Conservation (phyloP, 2,329 filamentous ascomycete genomes). For the Stachybotrys chartarum region DNA sequence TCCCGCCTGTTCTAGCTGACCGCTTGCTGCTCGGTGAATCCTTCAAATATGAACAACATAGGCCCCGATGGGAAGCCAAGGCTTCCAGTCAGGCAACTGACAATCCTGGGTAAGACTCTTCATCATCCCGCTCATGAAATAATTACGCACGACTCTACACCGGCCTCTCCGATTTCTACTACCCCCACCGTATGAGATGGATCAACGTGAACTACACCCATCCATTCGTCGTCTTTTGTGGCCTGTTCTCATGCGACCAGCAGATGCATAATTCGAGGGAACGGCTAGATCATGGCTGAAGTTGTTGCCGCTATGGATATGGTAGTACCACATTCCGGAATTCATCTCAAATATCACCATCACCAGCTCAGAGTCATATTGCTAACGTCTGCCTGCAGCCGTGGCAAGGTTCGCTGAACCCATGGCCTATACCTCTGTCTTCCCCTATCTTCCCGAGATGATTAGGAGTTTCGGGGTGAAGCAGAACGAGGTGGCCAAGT, state of each 20-base stretch:
- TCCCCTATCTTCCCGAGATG: conserved; percentile 72
- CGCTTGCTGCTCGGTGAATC: conserved; percentile 1
- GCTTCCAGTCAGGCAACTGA: conserved; percentile 69
- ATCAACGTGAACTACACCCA: too few species aligned
- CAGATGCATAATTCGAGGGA: conserved; percentile 6
- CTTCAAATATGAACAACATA: conserved; percentile 13
- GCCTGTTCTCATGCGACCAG: conserved; percentile 11
- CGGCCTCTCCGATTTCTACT: too few species aligned
- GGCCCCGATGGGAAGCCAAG: conserved; percentile 37
- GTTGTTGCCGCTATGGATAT: too few species aligned
- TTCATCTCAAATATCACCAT: conserved; percentile 5
- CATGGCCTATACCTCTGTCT: conserved; percentile 63
- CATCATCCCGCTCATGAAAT: not conserved
- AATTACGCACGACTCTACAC: too few species aligned
- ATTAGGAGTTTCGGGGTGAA: conserved; percentile 70
- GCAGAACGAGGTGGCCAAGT: conserved; percentile 67
- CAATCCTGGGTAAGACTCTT: conserved; percentile 62
- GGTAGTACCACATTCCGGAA: not conserved
- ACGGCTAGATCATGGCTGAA: not conserved
- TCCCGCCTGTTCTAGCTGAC: not conserved
- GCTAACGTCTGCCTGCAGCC: conserved; percentile 35
- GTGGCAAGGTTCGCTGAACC: conserved; percentile 76
- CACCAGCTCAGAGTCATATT: not conserved
- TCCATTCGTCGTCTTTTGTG: conserved; percentile 5
- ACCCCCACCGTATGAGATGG: too few species aligned